Percentiles rank a stretch among this genome's conserved stretches.
Conservation (phyloP, 495 filamentous ascomycete species). For the Talaromyces ruber region DNA sequence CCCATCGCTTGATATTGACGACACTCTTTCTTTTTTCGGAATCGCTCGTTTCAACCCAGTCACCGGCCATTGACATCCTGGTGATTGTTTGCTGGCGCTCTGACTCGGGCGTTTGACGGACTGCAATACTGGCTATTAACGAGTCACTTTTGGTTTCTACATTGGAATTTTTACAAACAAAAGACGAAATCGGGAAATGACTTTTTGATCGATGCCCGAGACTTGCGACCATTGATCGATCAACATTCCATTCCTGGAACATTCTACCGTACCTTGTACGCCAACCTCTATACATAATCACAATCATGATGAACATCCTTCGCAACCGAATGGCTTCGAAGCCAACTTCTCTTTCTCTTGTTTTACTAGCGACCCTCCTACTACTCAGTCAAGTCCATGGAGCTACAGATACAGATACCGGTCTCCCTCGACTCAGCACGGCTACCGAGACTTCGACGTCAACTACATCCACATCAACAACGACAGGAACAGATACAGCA, state of each 20-base stretch:
- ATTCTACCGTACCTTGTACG: neutral
- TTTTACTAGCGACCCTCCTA: neutral
- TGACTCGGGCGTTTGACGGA: neutral
- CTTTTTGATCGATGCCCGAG: neutral
- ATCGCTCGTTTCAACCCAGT: neutral
- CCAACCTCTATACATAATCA: neutral
- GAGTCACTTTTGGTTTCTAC: neutral
- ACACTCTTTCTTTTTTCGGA: neutral
- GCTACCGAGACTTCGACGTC: neutral
- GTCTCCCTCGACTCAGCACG: constrained; percentile 10
- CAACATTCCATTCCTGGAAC: constrained; percentile 4
- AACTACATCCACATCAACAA: constrained; percentile 8
- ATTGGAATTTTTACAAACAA: neutral
- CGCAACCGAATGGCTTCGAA: neutral
- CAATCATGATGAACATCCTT: constrained; percentile 1
- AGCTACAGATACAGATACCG: constrained; percentile 11
- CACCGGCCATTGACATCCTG: neutral
- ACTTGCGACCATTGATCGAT: neutral
- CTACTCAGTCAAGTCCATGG: constrained; percentile 3
- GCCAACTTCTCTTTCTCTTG: neutral
- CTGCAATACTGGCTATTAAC: neutral
- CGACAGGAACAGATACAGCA: constrained; percentile 15
- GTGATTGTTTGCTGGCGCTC: neutral
- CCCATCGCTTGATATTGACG: neutral
- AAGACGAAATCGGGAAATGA: neutral